Conservation (phyloP, 2,329 filamentous ascomycete genomes). For the Fusarium keratoplasticum region DNA sequence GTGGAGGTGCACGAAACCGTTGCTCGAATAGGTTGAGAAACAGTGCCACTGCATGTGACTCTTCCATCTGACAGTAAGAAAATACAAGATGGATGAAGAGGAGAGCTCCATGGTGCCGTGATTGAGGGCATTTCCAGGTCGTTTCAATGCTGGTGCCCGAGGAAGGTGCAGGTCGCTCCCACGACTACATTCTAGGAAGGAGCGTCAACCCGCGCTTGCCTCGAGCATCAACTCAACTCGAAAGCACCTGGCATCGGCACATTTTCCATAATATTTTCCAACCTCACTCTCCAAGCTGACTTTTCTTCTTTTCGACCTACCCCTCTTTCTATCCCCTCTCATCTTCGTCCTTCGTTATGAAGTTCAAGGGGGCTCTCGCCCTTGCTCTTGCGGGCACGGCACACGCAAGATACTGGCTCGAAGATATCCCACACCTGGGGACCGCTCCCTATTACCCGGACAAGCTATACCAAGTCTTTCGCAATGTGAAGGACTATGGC, state of each 20-base stretch:
- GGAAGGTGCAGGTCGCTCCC: slow-evolving; percentile 11
- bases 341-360: slow-evolving; percentile 23
- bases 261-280: neutral
- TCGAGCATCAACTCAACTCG: neutral
- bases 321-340: neutral
- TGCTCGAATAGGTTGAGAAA: neutral
- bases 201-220: slow-evolving; percentile 11
- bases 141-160: neutral
- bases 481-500: slow-evolving; percentile 48
- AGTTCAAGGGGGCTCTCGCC: slow-evolving; percentile 18
- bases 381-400: slow-evolving; percentile 17
- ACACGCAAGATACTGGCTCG: slow-evolving; percentile 43
- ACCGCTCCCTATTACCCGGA: slow-evolving; percentile 46
- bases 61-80: neutral
- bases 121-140: neutral
- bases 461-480: slow-evolving; percentile 44
- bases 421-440: slow-evolving; percentile 44
- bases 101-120: neutral
- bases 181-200: neutral
- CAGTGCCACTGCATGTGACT: slow-evolving; percentile 22
- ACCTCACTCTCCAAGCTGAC: neutral
- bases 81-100: slow-evolving; percentile 1
- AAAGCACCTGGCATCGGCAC: neutral
- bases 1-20: slow-evolving; percentile 14
- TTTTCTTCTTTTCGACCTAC: neutral